A percentile compares a stretch with the other conserved stretches of the same genome.
phyloP scores from a whole-genome alignment of 2,329 filamentous ascomycete species.

The Ambrosiella beaveri region DNA sequence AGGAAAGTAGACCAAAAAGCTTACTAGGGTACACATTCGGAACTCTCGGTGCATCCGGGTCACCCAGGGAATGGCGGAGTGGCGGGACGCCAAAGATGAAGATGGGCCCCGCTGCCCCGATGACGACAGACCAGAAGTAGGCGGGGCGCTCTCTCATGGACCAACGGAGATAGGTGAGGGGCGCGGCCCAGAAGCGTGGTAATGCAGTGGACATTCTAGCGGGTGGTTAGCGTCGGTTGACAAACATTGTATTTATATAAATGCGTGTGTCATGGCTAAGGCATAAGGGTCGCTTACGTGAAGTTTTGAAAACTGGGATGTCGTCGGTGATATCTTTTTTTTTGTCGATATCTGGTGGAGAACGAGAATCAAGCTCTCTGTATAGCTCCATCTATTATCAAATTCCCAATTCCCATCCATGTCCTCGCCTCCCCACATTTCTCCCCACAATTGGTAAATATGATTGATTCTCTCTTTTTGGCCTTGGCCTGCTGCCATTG shows the following conservation, averaged over 20 bases:
- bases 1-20: constrained; percentile 18
- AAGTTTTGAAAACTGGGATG: no score
- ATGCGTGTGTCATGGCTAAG: no score
- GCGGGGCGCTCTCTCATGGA: constrained; percentile 74
- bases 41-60: constrained; percentile 52
- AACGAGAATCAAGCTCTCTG: no score
- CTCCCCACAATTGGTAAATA: no score
- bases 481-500: neutral
- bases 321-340: no score
- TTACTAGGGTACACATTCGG: constrained; percentile 87
- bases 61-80: constrained; percentile 54
- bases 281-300: no score
- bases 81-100: constrained; percentile 56
- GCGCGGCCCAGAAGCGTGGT: constrained; percentile 69
- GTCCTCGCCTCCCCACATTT: no score
- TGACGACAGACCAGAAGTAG: constrained; percentile 69
- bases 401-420: no score
- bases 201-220: constrained; percentile 37
- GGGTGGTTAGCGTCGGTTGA: neutral
- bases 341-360: no score
- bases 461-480: neutral
- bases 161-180: constrained; percentile 76
- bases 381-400: no score
- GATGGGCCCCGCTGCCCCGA: constrained; percentile 58
- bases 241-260: neutral